phyloP scores from a whole-genome alignment of 371 early-diverging fungal species.

The Chytridium lagenaria region DNA sequence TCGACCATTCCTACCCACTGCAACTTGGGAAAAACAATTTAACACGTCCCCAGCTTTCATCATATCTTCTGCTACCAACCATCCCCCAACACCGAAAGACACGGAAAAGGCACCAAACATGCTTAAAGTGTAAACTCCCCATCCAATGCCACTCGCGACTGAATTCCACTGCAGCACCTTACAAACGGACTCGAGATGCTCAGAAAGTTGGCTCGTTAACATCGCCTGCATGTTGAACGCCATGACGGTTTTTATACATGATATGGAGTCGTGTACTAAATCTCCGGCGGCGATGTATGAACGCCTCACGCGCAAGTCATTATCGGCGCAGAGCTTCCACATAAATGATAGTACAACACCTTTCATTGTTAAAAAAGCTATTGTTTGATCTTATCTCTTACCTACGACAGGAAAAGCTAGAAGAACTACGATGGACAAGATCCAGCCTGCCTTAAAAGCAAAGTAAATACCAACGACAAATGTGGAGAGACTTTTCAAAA shows the following conservation, averaged over 20 bases:
- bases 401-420: constrained; percentile 31
- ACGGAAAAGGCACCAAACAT: constrained; percentile 65
- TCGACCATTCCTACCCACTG: constrained; percentile 15
- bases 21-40: constrained; percentile 32
- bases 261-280: constrained; percentile 28
- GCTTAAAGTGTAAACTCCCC: constrained; percentile 59
- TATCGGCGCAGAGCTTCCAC: constrained; percentile 16
- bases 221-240: constrained; percentile 31
- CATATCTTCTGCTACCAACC: constrained; percentile 10
- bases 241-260: constrained; percentile 26
- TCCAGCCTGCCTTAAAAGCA: constrained; percentile 11
- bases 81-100: constrained; percentile 32
- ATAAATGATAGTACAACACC: constrained; percentile 19
- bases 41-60: constrained; percentile 34
- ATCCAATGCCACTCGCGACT: constrained; percentile 37
- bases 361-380: neutral
- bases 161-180: constrained; percentile 6
- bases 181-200: neutral
- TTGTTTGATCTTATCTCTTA: neutral
- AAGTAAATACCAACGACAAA: constrained; percentile 25
- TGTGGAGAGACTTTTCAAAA: constrained; percentile 6
- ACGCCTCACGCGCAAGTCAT: neutral
- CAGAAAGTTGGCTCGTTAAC: neutral
- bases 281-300: constrained; percentile 14
- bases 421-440: constrained; percentile 23